These are phyloP conservation scores for Nicotiana paniculata DNA, from an alignment of 257 asterid genomes.

Conservation along the genomic window DNA sequence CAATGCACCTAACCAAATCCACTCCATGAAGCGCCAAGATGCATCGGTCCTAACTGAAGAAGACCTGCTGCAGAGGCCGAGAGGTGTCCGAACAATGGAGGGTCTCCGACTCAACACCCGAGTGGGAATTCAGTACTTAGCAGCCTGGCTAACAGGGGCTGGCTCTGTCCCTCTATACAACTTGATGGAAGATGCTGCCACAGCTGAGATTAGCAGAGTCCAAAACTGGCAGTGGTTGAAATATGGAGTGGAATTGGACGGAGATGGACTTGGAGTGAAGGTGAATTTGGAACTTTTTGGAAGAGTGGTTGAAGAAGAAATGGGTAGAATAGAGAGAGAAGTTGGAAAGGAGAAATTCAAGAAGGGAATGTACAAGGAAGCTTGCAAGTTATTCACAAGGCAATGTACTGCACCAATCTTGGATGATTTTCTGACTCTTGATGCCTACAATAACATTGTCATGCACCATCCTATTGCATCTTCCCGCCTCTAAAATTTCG, in stretches of 20 bases:
- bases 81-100: slow-evolving; percentile 74
- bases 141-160: slow-evolving; percentile 84
- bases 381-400: slow-evolving; percentile 64
- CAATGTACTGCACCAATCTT: slow-evolving; percentile 57
- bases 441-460: slow-evolving; percentile 74
- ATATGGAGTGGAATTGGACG: slow-evolving; percentile 67
- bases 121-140: slow-evolving; percentile 86
- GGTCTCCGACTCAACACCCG: slow-evolving; percentile 89
- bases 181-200: slow-evolving; percentile 97
- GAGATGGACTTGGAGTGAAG: slow-evolving; percentile 79
- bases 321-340: slow-evolving; percentile 78
- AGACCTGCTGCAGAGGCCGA: slow-evolving; percentile 69
- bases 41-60: slow-evolving; percentile 45
- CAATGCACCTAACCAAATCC: slow-evolving; percentile 54
- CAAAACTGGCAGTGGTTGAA: slow-evolving; percentile 98
- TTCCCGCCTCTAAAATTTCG: slow-evolving; percentile 40
- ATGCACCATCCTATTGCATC: slow-evolving; percentile 46
- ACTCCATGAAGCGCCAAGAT: slow-evolving; percentile 52
- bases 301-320: slow-evolving; percentile 86
- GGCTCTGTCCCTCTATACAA: slow-evolving; percentile 94
- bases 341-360: slow-evolving; percentile 69
- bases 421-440: slow-evolving; percentile 87
- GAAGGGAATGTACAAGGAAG: slow-evolving; percentile 74
- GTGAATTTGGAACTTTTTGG: slow-evolving; percentile 68
- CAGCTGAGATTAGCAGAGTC: slow-evolving; percentile 94